Percentiles rank a stretch among this genome's conserved stretches.
Conservation (phyloP, 305 asterid species). For the Salvia sclarea region DNA sequence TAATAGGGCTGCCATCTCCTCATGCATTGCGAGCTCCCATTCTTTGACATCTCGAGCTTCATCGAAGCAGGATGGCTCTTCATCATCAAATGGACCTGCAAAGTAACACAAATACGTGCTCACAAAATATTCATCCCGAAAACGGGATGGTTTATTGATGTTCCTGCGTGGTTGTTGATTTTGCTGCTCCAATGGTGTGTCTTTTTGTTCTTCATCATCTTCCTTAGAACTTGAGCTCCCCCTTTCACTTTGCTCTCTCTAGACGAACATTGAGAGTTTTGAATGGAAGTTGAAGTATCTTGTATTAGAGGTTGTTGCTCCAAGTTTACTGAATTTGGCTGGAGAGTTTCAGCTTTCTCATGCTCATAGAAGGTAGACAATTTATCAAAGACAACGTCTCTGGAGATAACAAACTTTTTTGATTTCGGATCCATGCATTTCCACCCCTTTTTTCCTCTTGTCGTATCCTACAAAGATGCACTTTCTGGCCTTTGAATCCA, state of each 20-base stretch:
- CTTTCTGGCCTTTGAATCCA: not conserved
- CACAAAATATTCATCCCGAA: not conserved
- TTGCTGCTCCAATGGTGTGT: not conserved
- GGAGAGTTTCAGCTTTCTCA: not conserved
- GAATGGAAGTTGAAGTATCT: not conserved
- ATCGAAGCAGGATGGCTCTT: not conserved
- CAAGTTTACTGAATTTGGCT: not conserved
- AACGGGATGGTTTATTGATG: not conserved
- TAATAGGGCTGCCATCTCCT: not conserved
- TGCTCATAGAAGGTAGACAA: not conserved
- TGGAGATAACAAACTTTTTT: not conserved
- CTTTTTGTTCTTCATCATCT: not conserved
- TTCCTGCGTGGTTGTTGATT: not conserved
- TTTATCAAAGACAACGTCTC: constrained; percentile 3
- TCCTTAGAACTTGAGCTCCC: not conserved
- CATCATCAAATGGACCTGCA: constrained; percentile 11
- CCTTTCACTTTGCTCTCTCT: constrained; percentile 7
- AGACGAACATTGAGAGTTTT: not conserved
- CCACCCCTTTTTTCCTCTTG: constrained; percentile 15
- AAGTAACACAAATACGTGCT: not conserved
- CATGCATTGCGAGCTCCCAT: not conserved
- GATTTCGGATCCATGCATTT: constrained; percentile 1
- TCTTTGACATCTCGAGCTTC: not conserved
- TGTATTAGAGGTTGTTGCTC: not conserved
- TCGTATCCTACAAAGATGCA: constrained; percentile 2